A percentile compares a stretch with the other conserved stretches of the same genome.
Conservation (phyloP, 441 rosid genomes). For the Mallotus japonicus region DNA sequence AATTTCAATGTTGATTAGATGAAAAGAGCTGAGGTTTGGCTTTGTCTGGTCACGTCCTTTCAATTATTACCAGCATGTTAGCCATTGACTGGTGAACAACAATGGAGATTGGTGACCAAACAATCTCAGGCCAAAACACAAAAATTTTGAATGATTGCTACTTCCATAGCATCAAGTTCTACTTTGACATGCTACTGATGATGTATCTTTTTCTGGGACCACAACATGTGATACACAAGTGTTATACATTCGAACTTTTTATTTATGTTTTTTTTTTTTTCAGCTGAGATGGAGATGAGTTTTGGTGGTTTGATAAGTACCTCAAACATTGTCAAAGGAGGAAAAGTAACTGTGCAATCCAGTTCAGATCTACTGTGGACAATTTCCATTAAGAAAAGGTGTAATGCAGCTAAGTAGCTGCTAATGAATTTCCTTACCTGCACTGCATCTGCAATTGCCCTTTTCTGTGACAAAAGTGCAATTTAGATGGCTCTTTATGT, state of each 20-base stretch:
- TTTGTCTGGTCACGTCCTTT: neutral
- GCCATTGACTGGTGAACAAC: neutral
- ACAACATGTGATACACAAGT: neutral
- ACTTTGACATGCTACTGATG: neutral
- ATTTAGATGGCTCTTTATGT: neutral
- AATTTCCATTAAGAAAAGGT: constrained; percentile 60
- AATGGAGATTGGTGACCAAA: constrained; percentile 4
- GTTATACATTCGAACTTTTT: neutral
- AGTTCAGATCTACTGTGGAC: constrained; percentile 97
- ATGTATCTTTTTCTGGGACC: neutral
- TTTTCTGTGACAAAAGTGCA: neutral
- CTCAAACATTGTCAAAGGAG: constrained; percentile 59
- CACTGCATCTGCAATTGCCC: neutral
- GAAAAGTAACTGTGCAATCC: constrained; percentile 66
- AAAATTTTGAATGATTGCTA: neutral
- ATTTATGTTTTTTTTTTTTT: constrained; percentile 10
- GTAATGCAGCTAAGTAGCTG: neutral
- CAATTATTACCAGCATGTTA: no score
- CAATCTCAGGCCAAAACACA: neutral
- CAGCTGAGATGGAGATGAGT: constrained; percentile 69
- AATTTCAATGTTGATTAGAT: neutral
- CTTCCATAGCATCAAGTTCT: neutral
- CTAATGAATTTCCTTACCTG: neutral
- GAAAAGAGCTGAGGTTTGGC: neutral
- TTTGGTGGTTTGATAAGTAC: constrained; percentile 87